Evolutionary conservation across 2,329 filamentous ascomycete species (phyloP), one percentile per base, ranked within the genome.

Genomic region (Botryosphaeria dothidea): DNA sequence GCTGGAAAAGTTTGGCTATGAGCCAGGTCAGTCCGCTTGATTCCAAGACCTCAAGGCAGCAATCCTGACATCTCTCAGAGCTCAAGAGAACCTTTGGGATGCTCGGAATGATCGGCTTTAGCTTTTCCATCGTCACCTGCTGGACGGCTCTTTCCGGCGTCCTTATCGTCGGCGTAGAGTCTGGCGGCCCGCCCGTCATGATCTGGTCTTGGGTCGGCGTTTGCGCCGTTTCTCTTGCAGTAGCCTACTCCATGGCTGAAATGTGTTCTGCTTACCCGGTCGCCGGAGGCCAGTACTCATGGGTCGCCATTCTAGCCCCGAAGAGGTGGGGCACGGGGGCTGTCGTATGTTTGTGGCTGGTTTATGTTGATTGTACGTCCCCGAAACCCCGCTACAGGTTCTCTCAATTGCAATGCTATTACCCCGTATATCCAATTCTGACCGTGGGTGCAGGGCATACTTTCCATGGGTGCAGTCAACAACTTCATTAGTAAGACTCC

Each of bases 161-260:
- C 0, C 79, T 88, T 46, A 84, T 85, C 60, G 80, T 86, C 34
- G 85, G 84, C 5, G 81, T 86, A 11, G 81, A 81, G 65, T 80
- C 83, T 38, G 85, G 85, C 15, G 85, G 85, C 1, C 84, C 85
- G 3, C 83, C 85, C 0, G 84, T 87, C 46, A 87, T 87, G 82
- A 79, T 87, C 6, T 87, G 83, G 75, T 81, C 82, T 46, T 87
- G 84, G 81, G 72, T 87, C 23, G 83, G 79, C 4, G 81, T 86
- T 25, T 84, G 82, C 66, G 56, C 82, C 9, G 75, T 83, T 21
- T 81, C 83, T 1, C 72, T 87, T 13, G 78, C 81, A 7, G 84
- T 87, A 5, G 85, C 84, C 11, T 84, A 86, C 66, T 83, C 83
- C 1, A 85, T 87, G 81, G 85, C 85, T 21, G 85, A 88, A 69